Conservation (phyloP, 1,284 basidiomycete genomes). For the Fomitopsis palustris region DNA sequence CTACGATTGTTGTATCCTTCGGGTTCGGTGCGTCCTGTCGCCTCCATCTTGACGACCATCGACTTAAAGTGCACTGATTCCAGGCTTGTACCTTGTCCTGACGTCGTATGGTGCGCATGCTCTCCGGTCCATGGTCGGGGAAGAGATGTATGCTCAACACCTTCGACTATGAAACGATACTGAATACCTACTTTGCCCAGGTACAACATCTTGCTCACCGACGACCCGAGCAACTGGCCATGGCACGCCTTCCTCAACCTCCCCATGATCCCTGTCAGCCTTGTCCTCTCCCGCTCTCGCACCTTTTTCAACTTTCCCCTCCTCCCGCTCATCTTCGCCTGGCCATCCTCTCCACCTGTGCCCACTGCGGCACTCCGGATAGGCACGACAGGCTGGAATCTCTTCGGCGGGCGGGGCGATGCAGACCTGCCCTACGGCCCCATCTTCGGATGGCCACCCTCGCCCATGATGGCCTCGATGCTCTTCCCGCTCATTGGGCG, state of each 20-base stretch:
- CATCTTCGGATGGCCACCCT: constrained; percentile 53
- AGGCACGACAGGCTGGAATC: not conserved
- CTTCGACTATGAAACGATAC: not conserved
- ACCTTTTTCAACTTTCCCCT: constrained; percentile 38
- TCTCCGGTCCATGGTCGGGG: constrained; percentile 63
- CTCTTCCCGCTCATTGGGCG: constrained; percentile 46
- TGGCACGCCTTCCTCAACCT: constrained; percentile 71
- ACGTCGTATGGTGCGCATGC: constrained; percentile 73
- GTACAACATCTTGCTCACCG: constrained; percentile 56
- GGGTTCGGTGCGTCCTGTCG: constrained; percentile 33
- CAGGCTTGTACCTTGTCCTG: constrained; percentile 59
- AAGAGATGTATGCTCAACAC: constrained; percentile 44
- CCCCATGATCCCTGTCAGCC: constrained; percentile 54
- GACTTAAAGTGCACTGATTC: not conserved
- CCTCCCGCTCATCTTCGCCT: constrained; percentile 57
- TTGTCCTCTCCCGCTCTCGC: constrained; percentile 46
- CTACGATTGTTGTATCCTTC: constrained; percentile 39
- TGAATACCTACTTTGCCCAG: constrained; percentile 26
- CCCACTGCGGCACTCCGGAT: constrained; percentile 1
- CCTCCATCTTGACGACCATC: not conserved
- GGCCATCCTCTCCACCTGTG: constrained; percentile 54
- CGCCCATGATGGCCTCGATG: constrained; percentile 55
- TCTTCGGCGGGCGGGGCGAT: not conserved
- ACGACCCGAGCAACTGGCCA: constrained; percentile 66
- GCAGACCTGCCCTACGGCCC: constrained; percentile 13